phyloP scores from a whole-genome alignment of 2,329 filamentous ascomycete genomes.

The Claviceps fusiformis region DNA sequence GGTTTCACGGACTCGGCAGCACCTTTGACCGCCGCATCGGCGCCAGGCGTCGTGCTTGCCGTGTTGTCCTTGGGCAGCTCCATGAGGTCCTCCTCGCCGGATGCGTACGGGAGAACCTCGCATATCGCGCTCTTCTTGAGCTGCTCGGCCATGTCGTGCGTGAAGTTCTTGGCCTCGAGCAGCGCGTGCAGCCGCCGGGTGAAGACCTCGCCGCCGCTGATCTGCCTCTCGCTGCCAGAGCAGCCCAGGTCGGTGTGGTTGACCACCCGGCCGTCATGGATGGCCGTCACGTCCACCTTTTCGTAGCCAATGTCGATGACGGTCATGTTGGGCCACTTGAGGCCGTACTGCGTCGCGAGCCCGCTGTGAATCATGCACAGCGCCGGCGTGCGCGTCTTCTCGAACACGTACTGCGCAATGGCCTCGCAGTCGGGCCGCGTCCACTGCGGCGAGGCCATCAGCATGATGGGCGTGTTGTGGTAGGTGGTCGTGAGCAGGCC shows the following conservation, averaged over 20 bases:
- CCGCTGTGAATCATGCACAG: slow-evolving; percentile 85
- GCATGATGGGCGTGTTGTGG: slow-evolving; percentile 88
- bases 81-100: slow-evolving; percentile 30
- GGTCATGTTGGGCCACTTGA: slow-evolving; percentile 61
- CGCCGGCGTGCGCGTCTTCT: slow-evolving; percentile 89
- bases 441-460: slow-evolving; percentile 85
- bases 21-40: neutral
- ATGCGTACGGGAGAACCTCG: slow-evolving; percentile 48
- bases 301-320: slow-evolving; percentile 84
- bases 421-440: slow-evolving; percentile 74
- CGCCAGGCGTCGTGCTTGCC: slow-evolving; percentile 4
- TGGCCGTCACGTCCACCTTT: slow-evolving; percentile 85
- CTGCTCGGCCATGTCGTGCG: slow-evolving; percentile 55
- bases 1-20: slow-evolving; percentile 17
- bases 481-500: slow-evolving; percentile 79
- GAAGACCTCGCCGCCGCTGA: slow-evolving; percentile 79
- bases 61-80: slow-evolving; percentile 32
- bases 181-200: slow-evolving; percentile 60
- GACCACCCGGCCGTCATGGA: slow-evolving; percentile 66
- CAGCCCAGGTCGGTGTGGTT: slow-evolving; percentile 51
- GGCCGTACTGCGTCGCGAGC: slow-evolving; percentile 73
- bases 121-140: slow-evolving; percentile 53
- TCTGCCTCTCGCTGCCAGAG: slow-evolving; percentile 30
- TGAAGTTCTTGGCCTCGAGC: slow-evolving; percentile 46
- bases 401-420: slow-evolving; percentile 89